Base-by-base conservation (phyloP, 441 rosid species). In the Mallotus japonicus region DNA sequence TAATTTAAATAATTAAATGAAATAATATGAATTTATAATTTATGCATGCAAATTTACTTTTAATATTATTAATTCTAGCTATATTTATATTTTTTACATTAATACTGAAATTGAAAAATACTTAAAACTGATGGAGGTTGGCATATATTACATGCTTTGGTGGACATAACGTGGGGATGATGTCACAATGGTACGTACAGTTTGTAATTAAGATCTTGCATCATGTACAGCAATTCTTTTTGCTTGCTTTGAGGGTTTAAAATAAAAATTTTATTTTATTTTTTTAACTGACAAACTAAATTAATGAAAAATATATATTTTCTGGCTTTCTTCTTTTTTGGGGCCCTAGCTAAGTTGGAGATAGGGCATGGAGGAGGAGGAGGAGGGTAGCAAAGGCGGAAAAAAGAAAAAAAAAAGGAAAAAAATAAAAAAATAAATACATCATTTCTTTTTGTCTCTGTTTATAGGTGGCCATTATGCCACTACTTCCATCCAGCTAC, bases 371-470 rank as follows among this genome's bases (percentile, higher is more conserved):
- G 37, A 1, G 85, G 44, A 24, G 28, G 28, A 24, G 28, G 28
- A 24, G 28, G 28, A 75, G 87, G 84, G 76, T 78, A 90, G 88
- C 85, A 77, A 82, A 74, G 47, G 47, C 47, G 1, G 40, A 34
- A 34, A 5, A 5, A 34, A 34, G 28, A 50, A 50, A 11, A 50
- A 50, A 50, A 13, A 1, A 50, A 1, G n/a, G n/a, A n/a, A n/a
- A n/a, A n/a, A n/a, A n/a, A n/a, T n/a, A n/a, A n/a, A n/a, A n/a
- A n/a, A n/a, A n/a, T n/a, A n/a, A n/a, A 67, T 72, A 63, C 82
- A 89, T 88, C 90, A 85, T 91, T 85, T 87, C 85, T 20, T 83
- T 83, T 87, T 85, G 86, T 87, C 84, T 83, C 77, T 59, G 83
- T 67, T 80, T 68, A 76, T 75, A 74, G 85, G 76, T 80, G 77